Conservation (phyloP, 2,329 filamentous ascomycete species). For the Aspergillus candidus region DNA sequence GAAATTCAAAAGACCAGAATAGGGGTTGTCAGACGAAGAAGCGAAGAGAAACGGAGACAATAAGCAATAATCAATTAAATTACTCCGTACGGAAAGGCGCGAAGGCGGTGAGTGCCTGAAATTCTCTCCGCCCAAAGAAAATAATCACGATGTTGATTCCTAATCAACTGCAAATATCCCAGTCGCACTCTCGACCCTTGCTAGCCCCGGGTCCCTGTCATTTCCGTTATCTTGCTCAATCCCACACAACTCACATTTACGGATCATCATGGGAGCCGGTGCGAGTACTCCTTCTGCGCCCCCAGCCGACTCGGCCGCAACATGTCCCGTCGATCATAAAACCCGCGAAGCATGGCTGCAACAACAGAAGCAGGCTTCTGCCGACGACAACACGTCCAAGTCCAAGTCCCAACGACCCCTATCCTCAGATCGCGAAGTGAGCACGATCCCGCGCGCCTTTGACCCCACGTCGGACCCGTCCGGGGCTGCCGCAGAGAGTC, state of each 20-base stretch:
- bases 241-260: too few species aligned
- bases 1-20: neutral
- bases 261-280: constrained; percentile 31
- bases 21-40: neutral
- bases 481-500: constrained; percentile 17
- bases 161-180: too few species aligned
- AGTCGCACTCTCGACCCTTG: too few species aligned
- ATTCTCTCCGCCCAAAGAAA: constrained; percentile 9
- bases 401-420: constrained; percentile 43
- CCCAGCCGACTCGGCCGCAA: constrained; percentile 28
- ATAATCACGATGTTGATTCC: neutral
- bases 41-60: constrained; percentile 7
- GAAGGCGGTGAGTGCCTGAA: constrained; percentile 11
- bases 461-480: constrained; percentile 18
- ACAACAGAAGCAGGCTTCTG: constrained; percentile 33
- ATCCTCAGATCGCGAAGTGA: constrained; percentile 65
- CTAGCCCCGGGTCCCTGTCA: too few species aligned
- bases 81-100: constrained; percentile 9
- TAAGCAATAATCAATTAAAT: constrained; percentile 5
- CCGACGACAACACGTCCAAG: constrained; percentile 18
- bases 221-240: too few species aligned
- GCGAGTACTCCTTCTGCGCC: constrained; percentile 29
- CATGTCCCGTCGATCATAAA: constrained; percentile 86
- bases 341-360: constrained; percentile 81
- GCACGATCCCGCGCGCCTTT: constrained; percentile 67